Percentiles rank a stretch among this genome's conserved stretches.
These are phyloP conservation scores for Chytriomyces confervae DNA, from an alignment of 192 early-diverging fungal genomes.

Conservation along the genomic window DNA sequence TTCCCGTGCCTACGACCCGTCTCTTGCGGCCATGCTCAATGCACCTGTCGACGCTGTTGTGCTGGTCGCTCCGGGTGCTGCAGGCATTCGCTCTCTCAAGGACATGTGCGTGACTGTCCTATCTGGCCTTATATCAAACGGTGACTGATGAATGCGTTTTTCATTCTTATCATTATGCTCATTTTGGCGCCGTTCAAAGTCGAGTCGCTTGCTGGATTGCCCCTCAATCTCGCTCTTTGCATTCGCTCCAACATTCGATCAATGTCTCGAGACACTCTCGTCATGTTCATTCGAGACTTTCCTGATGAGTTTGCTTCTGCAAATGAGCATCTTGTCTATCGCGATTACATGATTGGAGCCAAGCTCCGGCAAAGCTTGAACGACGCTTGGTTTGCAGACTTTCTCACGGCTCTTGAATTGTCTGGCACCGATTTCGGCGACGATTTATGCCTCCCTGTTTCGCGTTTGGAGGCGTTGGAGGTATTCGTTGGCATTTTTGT, in stretches of 20 bases:
- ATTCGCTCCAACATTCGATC: neutral
- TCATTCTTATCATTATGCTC: neutral
- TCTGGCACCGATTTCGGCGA: constrained; percentile 9
- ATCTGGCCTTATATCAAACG: neutral
- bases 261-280: neutral
- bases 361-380: neutral
- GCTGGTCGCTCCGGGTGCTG: neutral
- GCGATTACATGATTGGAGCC: neutral
- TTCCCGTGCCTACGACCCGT: constrained; percentile 1
- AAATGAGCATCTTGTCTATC: constrained; percentile 11
- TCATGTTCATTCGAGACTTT: constrained; percentile 1
- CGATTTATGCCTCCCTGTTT: constrained; percentile 5
- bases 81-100: neutral
- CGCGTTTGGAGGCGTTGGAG: constrained; percentile 12
- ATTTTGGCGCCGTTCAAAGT: neutral
- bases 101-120: constrained; percentile 2
- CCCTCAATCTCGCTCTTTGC: neutral
- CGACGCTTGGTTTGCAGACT: constrained; percentile 11
- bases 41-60: neutral
- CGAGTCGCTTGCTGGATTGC: constrained; percentile 7
- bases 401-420: constrained; percentile 14
- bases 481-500: neutral
- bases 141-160: neutral
- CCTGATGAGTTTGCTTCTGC: constrained; percentile 10
- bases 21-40: neutral